Evolutionary conservation across 2,329 filamentous ascomycete genomes (phyloP).

Genomic region (Cordyceps javanica): DNA sequence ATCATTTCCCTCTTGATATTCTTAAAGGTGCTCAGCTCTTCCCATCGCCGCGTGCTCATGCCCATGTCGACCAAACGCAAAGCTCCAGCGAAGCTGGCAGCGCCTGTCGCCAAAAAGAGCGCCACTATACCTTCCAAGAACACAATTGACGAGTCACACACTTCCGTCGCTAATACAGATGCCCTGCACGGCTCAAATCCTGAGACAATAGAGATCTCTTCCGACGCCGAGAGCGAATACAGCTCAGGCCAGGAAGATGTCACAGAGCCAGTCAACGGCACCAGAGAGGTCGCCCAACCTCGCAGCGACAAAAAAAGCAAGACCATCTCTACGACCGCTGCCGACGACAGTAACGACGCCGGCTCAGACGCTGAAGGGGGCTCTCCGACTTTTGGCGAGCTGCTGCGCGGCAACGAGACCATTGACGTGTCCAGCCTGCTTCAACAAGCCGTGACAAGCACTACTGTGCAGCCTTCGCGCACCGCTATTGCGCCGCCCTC

Average conservation of each 20-base stretch:
- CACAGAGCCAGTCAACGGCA: conserved; percentile 13
- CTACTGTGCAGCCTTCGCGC: conserved; percentile 35
- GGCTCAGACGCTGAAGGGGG: conserved; percentile 43
- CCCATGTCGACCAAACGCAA: conserved; percentile 58
- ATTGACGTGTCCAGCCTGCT: conserved; percentile 68
- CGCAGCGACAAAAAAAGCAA: conserved; percentile 22
- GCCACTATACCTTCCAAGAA: conserved; percentile 45
- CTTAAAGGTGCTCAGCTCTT: not conserved
- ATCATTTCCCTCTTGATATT: not conserved
- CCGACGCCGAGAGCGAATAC: conserved; percentile 45
- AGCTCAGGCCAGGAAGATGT: conserved; percentile 38
- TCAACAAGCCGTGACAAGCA: conserved; percentile 30
- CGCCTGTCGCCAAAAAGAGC: conserved; percentile 47
- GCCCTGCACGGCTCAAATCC: conserved; percentile 30
- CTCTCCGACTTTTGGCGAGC: conserved; percentile 77
- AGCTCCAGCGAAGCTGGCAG: conserved; percentile 49
- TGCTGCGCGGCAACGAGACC: conserved; percentile 65
- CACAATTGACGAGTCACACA: conserved; percentile 52
- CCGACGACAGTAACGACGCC: conserved; percentile 25
- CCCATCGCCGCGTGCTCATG: conserved; percentile 16
- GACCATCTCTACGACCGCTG: conserved; percentile 21
- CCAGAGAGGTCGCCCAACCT: conserved; percentile 14
- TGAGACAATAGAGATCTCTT: conserved; percentile 52
- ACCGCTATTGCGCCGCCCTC: conserved; percentile 55
- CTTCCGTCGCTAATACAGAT: conserved; percentile 43